Percentiles rank a stretch among this genome's conserved stretches.
Evolutionary conservation across 352 stramenopile species (phyloP).

Genomic region (Aphanomyces invadans): DNA sequence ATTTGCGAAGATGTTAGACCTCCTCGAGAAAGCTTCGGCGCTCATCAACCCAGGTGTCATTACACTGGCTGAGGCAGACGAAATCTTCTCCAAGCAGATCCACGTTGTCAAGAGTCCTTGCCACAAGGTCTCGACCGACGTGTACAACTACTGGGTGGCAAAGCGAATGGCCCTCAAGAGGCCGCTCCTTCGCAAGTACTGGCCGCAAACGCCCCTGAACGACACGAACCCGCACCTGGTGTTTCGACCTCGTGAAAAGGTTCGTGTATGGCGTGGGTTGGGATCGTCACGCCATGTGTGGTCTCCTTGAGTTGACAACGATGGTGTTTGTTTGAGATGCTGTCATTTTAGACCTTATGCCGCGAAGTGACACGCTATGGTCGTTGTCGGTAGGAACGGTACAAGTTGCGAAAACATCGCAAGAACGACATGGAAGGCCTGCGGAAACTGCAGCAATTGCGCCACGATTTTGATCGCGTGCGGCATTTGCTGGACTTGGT

Average conservation of each 20-base stretch:
- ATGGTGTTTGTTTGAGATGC: no score
- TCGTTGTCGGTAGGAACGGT: conserved; percentile 87
- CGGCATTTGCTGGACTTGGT: conserved; percentile 76
- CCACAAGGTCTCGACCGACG: conserved; percentile 64
- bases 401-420: conserved; percentile 93
- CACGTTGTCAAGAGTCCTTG: conserved; percentile 59
- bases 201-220: conserved; percentile 92
- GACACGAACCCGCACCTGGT: conserved; percentile 98
- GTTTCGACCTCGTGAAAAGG: conserved; percentile 96
- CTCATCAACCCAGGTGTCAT: conserved; percentile 72
- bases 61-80: conserved; percentile 60
- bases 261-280: no score
- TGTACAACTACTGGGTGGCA: conserved; percentile 94
- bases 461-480: conserved; percentile 90
- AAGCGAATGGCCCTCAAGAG: conserved; percentile 90
- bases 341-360: no score
- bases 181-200: conserved; percentile 92
- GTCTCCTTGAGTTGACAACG: no score
- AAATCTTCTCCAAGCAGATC: conserved; percentile 62
- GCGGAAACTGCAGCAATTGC: conserved; percentile 90
- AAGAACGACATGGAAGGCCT: conserved; percentile 96
- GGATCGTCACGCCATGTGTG: no score
- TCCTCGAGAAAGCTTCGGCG: conserved; percentile 76
- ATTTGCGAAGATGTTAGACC: conserved; percentile 79
- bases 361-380: no score